These are phyloP conservation scores for Sporisorium sorghi DNA, from an alignment of 1,284 basidiomycete genomes.

Conservation along the genomic window DNA sequence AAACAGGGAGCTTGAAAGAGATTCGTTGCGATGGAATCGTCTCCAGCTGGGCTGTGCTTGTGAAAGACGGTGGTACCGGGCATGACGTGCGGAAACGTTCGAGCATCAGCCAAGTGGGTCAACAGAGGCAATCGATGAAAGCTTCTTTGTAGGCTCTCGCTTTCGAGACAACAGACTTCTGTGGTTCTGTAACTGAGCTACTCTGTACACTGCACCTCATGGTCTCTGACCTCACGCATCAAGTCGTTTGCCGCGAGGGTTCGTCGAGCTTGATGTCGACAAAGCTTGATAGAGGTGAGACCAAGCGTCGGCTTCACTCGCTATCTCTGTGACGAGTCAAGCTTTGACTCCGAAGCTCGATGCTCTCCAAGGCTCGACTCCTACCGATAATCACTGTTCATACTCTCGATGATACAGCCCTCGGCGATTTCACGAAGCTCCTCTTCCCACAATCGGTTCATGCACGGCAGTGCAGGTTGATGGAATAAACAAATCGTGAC, in stretches of 20 bases:
- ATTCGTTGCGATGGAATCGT: no score
- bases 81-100: no score
- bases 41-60: no score
- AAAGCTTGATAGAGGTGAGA: not conserved
- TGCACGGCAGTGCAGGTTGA: not conserved
- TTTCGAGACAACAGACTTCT: not conserved
- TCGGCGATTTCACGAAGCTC: no score
- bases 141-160: no score
- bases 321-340: not conserved
- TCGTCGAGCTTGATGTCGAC: not conserved
- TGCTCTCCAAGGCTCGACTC: not conserved
- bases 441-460: no score
- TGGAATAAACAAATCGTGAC: not conserved
- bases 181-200: slow-evolving; percentile 1
- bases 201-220: not conserved
- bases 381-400: no score
- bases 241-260: not conserved
- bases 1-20: no score
- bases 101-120: not conserved
- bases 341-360: not conserved
- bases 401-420: no score
- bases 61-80: no score
- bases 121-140: no score
- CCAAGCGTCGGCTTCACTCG: not conserved
- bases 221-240: not conserved